Base-by-base conservation (phyloP, 2,329 filamentous ascomycete genomes). In the Neurospora sp. region DNA sequence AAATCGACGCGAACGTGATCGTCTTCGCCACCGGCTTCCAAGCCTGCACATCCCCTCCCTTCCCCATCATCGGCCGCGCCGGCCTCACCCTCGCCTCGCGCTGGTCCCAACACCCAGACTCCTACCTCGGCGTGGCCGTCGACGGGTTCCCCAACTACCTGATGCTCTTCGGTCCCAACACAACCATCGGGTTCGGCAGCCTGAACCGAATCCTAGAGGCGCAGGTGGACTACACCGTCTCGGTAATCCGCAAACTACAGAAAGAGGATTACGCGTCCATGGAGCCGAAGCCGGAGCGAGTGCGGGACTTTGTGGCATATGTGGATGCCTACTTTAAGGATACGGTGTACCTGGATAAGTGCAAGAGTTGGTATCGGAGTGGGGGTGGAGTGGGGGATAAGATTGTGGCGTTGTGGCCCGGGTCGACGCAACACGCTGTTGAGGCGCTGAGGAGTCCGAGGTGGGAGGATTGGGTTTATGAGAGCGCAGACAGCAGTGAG, bases 281-380 rank as follows among this genome's bases (percentile, higher is more conserved):
- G 73, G 79, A 79, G 36, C 81, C 84, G 1, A 83, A 80, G 73
- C 72, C 77, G 1, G 79, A 82, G 40, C 76, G 82, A 17, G 81
- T 85, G 36, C 76, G 80, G 28, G 83, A 85, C 70, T 86, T 85
- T 74, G 78, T 78, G 57, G 79, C 77, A 36, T 86, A 83, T 74
- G 80, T 82, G 40, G 79, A 82, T 52, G 80, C 81, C 67, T 84
- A 86, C 73, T 84, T 86, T 74, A 79, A 81, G 72, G 75, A 79
- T 5, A 85, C 82, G 0, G 83, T 86, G 2, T 86, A 84, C 75
- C 77, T 79, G 6, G 83, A 82, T 52, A 75, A 78, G 10, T 87
- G 85, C 76, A 82, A 81, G 71, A 84, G 82, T 68, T 87, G 85
- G 85, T 88, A 87, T 75, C 83, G 84, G 74, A 79, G 81, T 39